Base-by-base conservation (phyloP, 441 rosid genomes). In the Pelargonium cotyledonis region DNA sequence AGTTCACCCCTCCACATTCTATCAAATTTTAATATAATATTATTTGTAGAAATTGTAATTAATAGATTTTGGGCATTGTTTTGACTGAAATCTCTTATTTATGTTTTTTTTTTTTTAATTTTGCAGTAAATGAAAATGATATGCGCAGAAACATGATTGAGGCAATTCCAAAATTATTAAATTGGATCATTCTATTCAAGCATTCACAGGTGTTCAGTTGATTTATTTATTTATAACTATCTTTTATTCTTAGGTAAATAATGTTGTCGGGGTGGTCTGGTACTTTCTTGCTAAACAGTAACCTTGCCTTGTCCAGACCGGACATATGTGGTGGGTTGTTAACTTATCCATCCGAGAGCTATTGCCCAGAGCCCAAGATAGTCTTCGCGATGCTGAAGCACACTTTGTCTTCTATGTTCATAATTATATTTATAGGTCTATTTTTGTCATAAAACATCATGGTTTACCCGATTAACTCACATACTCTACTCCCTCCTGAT, bases 81-180 rank as follows among this genome's bases (percentile, higher is more conserved):
- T 66, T 65, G 15, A 72, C 51, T 55, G 26, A 65, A 71, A 67
- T 70, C 68, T 65, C 77, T 80, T 40, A 75, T 79, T 72, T 73
- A 70, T 61, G 65, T 72, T 23, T 72, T 23, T 47, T 51, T 66
- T 72, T 38, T 74, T 60, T 79, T 63, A 70, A 70, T 65, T 75
- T 78, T 76, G 79, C 91, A 95, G 98, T 84, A 63, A 81, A 79
- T 77, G 96, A 95, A 78, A 79, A 79, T 77, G 95, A 89, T 73
- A 80, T 88, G 65, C 78, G 78, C 80, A 81, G 80, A 75, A 85
- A 84, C 68, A 68, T 95, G 87, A 47, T 71, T 66, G 91, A 78
- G 70, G 94, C 92, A 69, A 86, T 90, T 73, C 97, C 97, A 8
- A 92, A 83, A 76, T 69, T 95, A 70, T 75, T 86, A 66, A 82